Evolutionary conservation across 495 filamentous ascomycete species (phyloP).

Genomic region (Aspergillus nidulans): DNA sequence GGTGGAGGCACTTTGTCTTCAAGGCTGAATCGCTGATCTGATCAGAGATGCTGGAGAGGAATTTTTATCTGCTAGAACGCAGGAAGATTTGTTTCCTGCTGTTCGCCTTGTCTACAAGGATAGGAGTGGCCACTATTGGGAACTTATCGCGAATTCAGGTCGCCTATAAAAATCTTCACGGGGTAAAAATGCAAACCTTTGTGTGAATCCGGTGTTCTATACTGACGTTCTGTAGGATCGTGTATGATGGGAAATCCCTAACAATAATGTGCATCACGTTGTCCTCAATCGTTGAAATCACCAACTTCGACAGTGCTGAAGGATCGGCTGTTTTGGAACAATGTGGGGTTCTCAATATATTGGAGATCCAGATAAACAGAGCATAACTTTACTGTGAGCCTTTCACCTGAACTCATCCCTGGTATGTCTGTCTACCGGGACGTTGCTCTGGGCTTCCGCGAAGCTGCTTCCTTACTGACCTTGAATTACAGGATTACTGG

Average conservation of each 20-base stretch:
- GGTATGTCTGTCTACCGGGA: background rate
- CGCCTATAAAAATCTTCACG: background rate
- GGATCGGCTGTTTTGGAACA: background rate
- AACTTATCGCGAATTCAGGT: background rate
- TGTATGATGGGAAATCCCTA: background rate
- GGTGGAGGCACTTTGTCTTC: background rate
- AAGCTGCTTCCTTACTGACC: constrained; percentile 20
- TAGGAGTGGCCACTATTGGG: background rate
- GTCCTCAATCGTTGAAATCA: background rate
- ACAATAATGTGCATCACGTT: background rate
- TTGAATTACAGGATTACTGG: constrained; percentile 56
- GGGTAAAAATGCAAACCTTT: background rate
- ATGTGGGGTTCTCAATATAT: constrained; percentile 25
- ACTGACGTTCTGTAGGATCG: background rate
- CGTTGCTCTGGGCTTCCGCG: background rate
- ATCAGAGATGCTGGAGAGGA: background rate
- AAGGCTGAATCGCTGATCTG: background rate
- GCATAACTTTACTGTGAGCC: constrained; percentile 77
- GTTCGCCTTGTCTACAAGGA: background rate
- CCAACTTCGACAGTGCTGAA: background rate
- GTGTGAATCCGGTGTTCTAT: background rate
- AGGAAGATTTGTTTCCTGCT: background rate
- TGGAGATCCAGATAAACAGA: constrained; percentile 41
- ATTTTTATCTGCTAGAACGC: background rate
- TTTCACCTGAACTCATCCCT: constrained; percentile 6